Conservation (phyloP, 169 alveolate species). For the Fabrea salina region DNA sequence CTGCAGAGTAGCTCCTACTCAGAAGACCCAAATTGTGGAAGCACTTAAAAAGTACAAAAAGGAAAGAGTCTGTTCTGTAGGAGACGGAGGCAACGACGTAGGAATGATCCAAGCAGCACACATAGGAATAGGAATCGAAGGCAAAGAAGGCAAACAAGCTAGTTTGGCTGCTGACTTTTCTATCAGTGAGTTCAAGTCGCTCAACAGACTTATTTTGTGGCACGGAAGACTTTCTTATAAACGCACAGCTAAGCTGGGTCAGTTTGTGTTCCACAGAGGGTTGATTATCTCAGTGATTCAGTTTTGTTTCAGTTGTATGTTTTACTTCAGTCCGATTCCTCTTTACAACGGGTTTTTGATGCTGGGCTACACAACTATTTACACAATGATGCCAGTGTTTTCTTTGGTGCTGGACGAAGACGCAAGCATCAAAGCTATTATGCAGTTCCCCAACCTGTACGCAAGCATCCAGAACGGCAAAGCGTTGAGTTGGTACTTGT, state of each 20-base stretch:
- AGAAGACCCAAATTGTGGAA: slow-evolving; percentile 93
- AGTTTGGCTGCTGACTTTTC: slow-evolving; percentile 96
- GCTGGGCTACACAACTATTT: slow-evolving; percentile 97
- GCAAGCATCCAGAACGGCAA: slow-evolving; percentile 91
- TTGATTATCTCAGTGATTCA: slow-evolving; percentile 93
- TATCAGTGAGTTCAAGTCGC: slow-evolving; percentile 87
- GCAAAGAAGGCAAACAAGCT: slow-evolving; percentile 97
- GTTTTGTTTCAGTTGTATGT: slow-evolving; percentile 89
- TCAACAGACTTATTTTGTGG: slow-evolving; percentile 92
- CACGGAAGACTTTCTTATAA: slow-evolving; percentile 96
- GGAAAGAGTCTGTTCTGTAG: slow-evolving; percentile 92
- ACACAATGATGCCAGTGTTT: slow-evolving; percentile 95
- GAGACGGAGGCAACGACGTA: slow-evolving; percentile 99
- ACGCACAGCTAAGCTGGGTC: slow-evolving; percentile 91
- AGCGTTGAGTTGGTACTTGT: slow-evolving; percentile 89
- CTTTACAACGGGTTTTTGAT: slow-evolving; percentile 94
- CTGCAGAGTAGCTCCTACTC: slow-evolving; percentile 99
- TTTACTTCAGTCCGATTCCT: slow-evolving; percentile 94
- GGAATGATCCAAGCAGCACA: slow-evolving; percentile 97
- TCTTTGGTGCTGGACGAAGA: slow-evolving; percentile 70
- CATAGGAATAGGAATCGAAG: slow-evolving; percentile 96
- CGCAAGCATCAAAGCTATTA: slow-evolving; percentile 55
- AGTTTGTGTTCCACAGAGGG: slow-evolving; percentile 96
- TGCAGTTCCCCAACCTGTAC: slow-evolving; percentile 95
- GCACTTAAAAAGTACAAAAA: slow-evolving; percentile 58